Percentiles rank a stretch among this genome's conserved stretches.
These are phyloP conservation scores for Sonneratia caseolaris DNA, from an alignment of 345 rosid species.

Conservation along the genomic window DNA sequence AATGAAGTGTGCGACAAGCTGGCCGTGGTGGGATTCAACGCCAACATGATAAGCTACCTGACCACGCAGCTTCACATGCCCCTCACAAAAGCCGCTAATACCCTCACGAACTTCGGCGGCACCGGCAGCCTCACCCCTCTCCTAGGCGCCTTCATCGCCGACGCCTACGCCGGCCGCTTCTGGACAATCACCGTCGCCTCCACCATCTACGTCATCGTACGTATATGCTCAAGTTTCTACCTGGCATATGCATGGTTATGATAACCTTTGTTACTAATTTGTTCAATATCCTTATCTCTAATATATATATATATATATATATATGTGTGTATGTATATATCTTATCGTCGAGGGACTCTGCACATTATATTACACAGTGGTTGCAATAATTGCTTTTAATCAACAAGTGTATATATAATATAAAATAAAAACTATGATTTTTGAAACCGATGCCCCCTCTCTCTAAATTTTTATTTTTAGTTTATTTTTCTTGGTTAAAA, in stretches of 20 bases:
- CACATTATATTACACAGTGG: too few relatives aligned
- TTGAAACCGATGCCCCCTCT: too few relatives aligned
- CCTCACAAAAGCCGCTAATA: conserved; percentile 89
- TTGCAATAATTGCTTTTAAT: too few relatives aligned
- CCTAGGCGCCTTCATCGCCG: conserved; percentile 81
- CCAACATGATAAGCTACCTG: conserved; percentile 90
- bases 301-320: too few relatives aligned
- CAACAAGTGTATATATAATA: too few relatives aligned
- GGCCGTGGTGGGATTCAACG: conserved; percentile 71
- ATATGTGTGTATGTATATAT: too few relatives aligned
- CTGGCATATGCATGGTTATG: neutral
- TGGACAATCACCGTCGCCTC: conserved; percentile 74
- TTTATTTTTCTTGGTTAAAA: too few relatives aligned
- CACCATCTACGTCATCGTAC: conserved; percentile 59
- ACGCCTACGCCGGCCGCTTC: conserved; percentile 71
- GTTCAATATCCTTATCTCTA: too few relatives aligned
- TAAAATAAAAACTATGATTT: too few relatives aligned
- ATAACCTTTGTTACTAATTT: neutral
- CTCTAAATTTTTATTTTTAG: too few relatives aligned
- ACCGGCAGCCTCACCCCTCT: conserved; percentile 81
- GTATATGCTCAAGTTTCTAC: neutral
- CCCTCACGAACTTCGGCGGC: conserved; percentile 80
- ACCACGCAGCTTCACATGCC: conserved; percentile 82
- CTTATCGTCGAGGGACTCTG: too few relatives aligned
- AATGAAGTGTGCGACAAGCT: conserved; percentile 85